Base-by-base conservation (phyloP, 2,329 filamentous ascomycete genomes). In the Fusarium pseudocircinatum region DNA sequence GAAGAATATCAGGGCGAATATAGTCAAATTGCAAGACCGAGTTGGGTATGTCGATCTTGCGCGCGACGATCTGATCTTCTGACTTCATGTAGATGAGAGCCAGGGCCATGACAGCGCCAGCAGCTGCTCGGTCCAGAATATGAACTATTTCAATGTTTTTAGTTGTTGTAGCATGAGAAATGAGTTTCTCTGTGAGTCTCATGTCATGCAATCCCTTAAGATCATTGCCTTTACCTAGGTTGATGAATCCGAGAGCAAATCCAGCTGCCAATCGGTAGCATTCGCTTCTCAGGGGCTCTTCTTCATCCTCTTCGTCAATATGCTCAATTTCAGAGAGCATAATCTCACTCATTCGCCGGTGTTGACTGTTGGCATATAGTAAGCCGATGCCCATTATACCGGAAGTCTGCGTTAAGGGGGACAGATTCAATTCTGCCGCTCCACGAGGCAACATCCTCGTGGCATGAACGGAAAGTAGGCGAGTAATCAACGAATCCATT, bases 251-350 rank as follows among this genome's bases (percentile, higher is more conserved):
- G 1, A 99, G 87, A 1, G 97, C 93, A 77, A 98, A 97, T 0
- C 96, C 97, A 24, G 97, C 95, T 14, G 96, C 95, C 40, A 99
- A 87, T 44, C 97, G 91, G 81, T 99, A 99, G n/a, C 95, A 95
- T 84, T 99, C 96, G 79, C 97, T 96, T 30, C 96, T 91, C 54
- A 98, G 84, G 28, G 91, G 91, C 77, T 97, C 94, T 64, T 95
- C 93, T 67, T 98, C 95, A 60, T 96, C 93, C 42, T 93, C 88
- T 32, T 87, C 84, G 49, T 96, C 94, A 58, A 94, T 88, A 71
- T 95, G 93, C 80, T 98, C 95, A 69, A 99, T 96, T 81, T 99
- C 96, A 0, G 96, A 98, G 57, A 99, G 90, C 94, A 99, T 98
- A 24, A 98, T 94, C 81, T 99, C 96, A 79, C 95, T 98, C 96